Evolutionary conservation across 1,284 basidiomycete genomes (phyloP), one percentile per base, ranked within the genome.

Genomic region (Cystobasidiaceae sp.): DNA sequence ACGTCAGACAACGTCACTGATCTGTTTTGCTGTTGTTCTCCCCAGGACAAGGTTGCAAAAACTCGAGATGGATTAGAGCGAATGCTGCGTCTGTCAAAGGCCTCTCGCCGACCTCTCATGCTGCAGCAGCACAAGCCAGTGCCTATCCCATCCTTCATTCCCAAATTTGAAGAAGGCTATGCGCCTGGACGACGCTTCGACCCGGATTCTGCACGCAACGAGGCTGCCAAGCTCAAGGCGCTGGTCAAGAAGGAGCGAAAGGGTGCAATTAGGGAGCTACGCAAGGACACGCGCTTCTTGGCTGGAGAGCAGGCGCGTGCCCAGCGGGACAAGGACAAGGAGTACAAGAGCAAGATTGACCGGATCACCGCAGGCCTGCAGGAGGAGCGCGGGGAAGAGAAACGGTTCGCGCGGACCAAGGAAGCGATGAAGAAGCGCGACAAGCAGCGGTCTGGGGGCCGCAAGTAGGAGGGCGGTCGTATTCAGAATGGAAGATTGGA

Each of bases 91-190:
- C 87, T 93, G 73, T 81, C 91, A 1, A 78, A 77, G 3, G 82
- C 86, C 74, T 81, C 84, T 0, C 88, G 94, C 37, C 82, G 81
- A 58, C 91, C 93, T 0, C 84, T 99, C 39, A 81, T 81, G 11
- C 82, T 98, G 30, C 96, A 99, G 80, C 83, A 88, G 2, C 96
- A 98, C 81, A 96, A 94, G 75, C 91, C 93, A 2, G 93, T 98
- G 57, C 90, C 96, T 6, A 96, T 99, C 72, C 85, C 91, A 3
- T 85, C 91, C 0, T 93, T 90, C 75, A 83, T 92, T 27, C 96
- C 96, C 74, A 93, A 93, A 76, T 98, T 99, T 78, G 93, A 96
- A 74, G 81, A 84, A 44, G 83, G 85, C 41, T 87, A 85, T 46
- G 90, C 90, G 19, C 89, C 86, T 44, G 89, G 88, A 75, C 81